phyloP scores from a whole-genome alignment of 805 yeast species.

The Lachancea mirantina region DNA sequence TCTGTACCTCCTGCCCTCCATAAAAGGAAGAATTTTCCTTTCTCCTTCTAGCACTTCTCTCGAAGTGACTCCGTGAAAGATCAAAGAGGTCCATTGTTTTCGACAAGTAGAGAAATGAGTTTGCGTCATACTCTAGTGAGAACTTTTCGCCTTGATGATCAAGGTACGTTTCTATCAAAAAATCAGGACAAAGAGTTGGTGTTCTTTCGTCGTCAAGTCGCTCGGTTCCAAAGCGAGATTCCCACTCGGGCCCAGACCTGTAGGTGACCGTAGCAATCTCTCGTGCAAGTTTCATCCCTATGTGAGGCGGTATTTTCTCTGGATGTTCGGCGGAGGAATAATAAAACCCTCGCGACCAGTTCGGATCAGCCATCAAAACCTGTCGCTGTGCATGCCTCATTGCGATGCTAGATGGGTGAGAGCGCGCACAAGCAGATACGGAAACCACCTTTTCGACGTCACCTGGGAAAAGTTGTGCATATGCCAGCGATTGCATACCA shows the following conservation, averaged over 20 bases:
- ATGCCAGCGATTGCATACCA: conserved; percentile 96
- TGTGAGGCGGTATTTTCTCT: conserved; percentile 71
- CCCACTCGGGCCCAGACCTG: conserved; percentile 97
- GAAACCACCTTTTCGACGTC: conserved; percentile 65
- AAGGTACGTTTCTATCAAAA: conserved; percentile 82
- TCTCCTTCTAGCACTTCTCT: conserved; percentile 38
- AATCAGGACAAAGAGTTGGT: conserved; percentile 91
- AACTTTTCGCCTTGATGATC: conserved; percentile 96
- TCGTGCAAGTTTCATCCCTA: conserved; percentile 90
- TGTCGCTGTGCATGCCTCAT: conserved; percentile 90
- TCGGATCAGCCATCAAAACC: conserved; percentile 88
- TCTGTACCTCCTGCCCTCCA: conserved; percentile 14
- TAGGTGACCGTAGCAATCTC: conserved; percentile 93
- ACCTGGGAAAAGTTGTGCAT: conserved; percentile 75
- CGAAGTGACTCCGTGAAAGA: conserved; percentile 46
- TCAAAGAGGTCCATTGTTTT: conserved; percentile 96
- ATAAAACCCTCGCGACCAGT: conserved; percentile 88
- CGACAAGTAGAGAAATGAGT: conserved; percentile 77
- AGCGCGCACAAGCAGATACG: conserved; percentile 89
- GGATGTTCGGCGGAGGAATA: conserved; percentile 41
- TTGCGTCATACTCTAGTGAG: conserved; percentile 85
- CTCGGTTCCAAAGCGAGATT: conserved; percentile 80
- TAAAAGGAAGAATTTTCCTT: conserved; percentile 30
- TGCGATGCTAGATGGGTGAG: conserved; percentile 91
- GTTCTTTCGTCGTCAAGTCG: conserved; percentile 70